phyloP scores from a whole-genome alignment of 352 stramenopile species.

The Phytopythium sindhum region DNA sequence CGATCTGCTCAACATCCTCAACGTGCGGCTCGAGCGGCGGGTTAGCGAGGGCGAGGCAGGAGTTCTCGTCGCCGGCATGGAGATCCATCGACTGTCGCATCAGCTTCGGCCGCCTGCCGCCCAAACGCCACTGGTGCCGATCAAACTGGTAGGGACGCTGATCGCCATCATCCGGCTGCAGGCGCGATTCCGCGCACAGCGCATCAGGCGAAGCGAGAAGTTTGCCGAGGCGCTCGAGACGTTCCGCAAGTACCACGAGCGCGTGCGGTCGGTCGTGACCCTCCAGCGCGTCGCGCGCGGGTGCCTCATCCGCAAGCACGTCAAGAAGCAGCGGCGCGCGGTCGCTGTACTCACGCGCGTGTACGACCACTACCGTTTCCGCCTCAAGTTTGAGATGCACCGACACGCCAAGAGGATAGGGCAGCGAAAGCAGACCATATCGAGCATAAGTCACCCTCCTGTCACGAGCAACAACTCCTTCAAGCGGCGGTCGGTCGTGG shows the following conservation, averaged over 20 bases:
- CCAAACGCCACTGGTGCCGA: neutral
- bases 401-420: constrained; percentile 2
- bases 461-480: neutral
- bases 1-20: constrained; percentile 60
- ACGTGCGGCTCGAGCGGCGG: constrained; percentile 26
- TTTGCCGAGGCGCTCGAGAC: constrained; percentile 28
- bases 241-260: constrained; percentile 25
- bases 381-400: constrained; percentile 4
- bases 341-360: constrained; percentile 10
- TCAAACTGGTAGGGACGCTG: constrained; percentile 18
- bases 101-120: neutral
- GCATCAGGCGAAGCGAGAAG: constrained; percentile 21
- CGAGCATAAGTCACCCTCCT: neutral
- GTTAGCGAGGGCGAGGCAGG: neutral
- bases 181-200: constrained; percentile 29
- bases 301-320: constrained; percentile 5
- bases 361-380: constrained; percentile 17
- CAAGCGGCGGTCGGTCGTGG: neutral
- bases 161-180: constrained; percentile 29
- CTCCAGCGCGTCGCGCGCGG: constrained; percentile 22
- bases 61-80: neutral
- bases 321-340: constrained; percentile 6
- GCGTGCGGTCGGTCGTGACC: constrained; percentile 20
- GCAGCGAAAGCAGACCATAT: neutral
- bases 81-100: neutral